Base-by-base conservation (phyloP, 2,329 filamentous ascomycete species). In the Phyllosticta citriasiana region DNA sequence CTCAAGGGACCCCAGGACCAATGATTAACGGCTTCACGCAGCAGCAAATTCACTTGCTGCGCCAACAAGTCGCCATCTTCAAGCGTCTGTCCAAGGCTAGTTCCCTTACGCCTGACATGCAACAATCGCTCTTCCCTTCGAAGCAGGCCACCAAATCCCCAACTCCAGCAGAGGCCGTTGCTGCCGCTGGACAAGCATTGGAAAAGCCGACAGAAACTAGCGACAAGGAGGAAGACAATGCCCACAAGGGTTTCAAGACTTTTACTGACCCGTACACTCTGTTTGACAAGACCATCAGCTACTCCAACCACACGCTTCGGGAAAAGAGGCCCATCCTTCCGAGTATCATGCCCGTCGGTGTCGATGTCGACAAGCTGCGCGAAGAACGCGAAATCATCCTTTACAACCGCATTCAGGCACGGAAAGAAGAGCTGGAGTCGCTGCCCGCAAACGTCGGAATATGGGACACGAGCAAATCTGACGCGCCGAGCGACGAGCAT, bases 51-150 rank as follows among this genome's bases (percentile, higher is more conserved):
- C 80, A 82, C 25, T 84, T 89, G 53, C 78, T 99, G 9, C 83
- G 90, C 63, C 87, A 89, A 66, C 94, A 99, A 72, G 96, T 97
- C 57, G 82, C 88, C 67, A 92, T 93, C 0, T 97, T 97, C 76
- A 95, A 95, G 75, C 82, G 91, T 66, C 80, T 99, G 3, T 88
- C 89, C 4, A 95, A 94, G 74, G 96, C 96, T 67, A 81, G 88
- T 14, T 88, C 91, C 0, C 84, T 97, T 3, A 91, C 93, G 0
- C 75, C 83, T 30, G 82, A 84, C 64, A 83, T 96, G 65, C 91
- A 96, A 71, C 88, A 93, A 69, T 85, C 88, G 56, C 86, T 97
- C 47, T 96, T 92, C 71, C 82, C 87, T 53, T 85, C 88, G 62
- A 84, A 87, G 56, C 83, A 87, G 66, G 68, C 73, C 7, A 86